Evolutionary conservation across 208 protist species (phyloP).

Genomic region (Acanthamoeba triangularis): DNA sequence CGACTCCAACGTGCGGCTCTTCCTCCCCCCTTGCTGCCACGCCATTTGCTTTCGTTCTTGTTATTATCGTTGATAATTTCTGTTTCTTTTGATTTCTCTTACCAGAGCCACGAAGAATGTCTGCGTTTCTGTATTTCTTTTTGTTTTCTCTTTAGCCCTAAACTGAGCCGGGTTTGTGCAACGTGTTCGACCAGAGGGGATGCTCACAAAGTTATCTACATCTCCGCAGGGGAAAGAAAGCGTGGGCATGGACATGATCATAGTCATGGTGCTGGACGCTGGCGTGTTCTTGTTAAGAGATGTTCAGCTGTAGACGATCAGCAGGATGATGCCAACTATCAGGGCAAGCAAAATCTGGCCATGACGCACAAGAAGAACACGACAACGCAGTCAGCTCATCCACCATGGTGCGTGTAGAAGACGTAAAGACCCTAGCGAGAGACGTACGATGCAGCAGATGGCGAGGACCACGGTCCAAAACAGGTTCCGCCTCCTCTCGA

Average conservation of each 20-base stretch:
- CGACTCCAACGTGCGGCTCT: background rate
- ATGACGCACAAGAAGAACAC: no score
- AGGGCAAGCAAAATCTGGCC: constrained; percentile 43
- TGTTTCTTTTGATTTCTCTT: background rate
- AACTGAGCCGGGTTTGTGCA: no score
- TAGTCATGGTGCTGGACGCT: background rate
- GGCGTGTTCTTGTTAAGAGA: background rate
- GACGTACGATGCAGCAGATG: constrained; percentile 44
- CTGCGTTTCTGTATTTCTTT: no score
- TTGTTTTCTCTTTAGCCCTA: no score
- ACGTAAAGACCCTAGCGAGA: background rate
- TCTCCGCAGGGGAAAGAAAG: no score
- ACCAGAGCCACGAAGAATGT: no score
- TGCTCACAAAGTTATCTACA: no score
- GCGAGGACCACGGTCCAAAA: constrained; percentile 23
- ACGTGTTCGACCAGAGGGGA: no score
- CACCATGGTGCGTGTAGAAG: background rate
- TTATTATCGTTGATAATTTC: no score
- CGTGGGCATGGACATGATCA: no score
- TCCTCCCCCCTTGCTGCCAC: background rate
- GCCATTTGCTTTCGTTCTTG: background rate
- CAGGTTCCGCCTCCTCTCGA: constrained; percentile 47
- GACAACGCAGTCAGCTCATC: background rate
- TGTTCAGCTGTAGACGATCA: background rate
- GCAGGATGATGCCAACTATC: constrained; percentile 22